Evolutionary conservation across 495 filamentous ascomycete species (phyloP).

Genomic region (Podospora didyma): DNA sequence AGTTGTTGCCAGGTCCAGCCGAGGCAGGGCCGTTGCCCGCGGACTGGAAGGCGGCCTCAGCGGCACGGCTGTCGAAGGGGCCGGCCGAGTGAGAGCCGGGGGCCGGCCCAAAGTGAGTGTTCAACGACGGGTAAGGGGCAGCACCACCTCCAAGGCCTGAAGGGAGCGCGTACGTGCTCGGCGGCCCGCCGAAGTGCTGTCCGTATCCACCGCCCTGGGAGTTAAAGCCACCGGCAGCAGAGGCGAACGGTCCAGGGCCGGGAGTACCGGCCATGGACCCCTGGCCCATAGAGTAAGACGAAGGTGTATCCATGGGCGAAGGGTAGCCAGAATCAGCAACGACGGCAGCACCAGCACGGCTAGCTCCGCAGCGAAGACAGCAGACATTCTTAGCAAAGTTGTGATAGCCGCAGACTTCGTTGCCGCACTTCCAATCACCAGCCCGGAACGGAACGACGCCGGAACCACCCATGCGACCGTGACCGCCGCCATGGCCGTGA

Average conservation of each 20-base stretch:
- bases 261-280: conserved; percentile 82
- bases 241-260: conserved; percentile 76
- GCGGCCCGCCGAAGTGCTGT: conserved; percentile 85
- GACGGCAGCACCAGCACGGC: conserved; percentile 86
- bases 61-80: conserved; percentile 88
- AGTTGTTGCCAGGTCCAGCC: conserved; percentile 61
- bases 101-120: conserved; percentile 67
- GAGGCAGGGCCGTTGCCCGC: conserved; percentile 69
- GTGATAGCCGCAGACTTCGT: conserved; percentile 96
- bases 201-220: conserved; percentile 67
- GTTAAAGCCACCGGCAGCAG: conserved; percentile 62
- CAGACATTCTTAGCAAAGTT: conserved; percentile 99
- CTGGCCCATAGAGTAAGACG: conserved; percentile 70
- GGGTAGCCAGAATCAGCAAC: conserved; percentile 92
- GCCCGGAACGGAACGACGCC: conserved; percentile 96
- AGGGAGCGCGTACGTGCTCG: conserved; percentile 84
- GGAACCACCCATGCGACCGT: conserved; percentile 66
- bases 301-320: conserved; percentile 82
- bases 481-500: conserved; percentile 70
- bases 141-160: conserved; percentile 80
- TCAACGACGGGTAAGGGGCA: conserved; percentile 78
- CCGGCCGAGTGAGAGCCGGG: conserved; percentile 77
- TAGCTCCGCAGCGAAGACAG: conserved; percentile 92
- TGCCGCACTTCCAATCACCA: conserved; percentile 98
- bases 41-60: conserved; percentile 86